Base-by-base conservation (phyloP, 2,329 filamentous ascomycete genomes). In the Cadophora gregata region DNA sequence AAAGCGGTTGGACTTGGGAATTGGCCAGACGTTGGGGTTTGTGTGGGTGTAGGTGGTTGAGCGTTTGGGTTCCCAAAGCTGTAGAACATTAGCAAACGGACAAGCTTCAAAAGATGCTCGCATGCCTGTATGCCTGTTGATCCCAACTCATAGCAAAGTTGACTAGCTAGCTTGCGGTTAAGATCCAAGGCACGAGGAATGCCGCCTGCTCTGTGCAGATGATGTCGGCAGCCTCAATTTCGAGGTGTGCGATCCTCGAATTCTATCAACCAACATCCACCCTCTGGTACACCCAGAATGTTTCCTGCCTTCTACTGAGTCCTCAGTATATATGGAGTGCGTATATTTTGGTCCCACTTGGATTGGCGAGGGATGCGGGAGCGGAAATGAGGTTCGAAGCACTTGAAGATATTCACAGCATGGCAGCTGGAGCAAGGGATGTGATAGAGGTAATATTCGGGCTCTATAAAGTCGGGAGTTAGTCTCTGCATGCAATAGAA, bases 61-160 rank as follows among this genome's bases (percentile, higher is more conserved):
- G 84, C 83, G 83, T 84, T 87, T 81, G 84, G 81, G 81, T 86
- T 84, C 82, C 85, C 86, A 86, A 87, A 87, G 83, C 87, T 89
- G 72, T 72, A 64, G 65, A 66, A 65, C 14, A 68, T 85, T 74
- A 83, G 80, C 72, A 60, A 45, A 31, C 69, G 62, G 53, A 68
- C 53, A n/a, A 19, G 21, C 25, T 63, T 31, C 42, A 31, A 53
- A 31, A 42, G 12, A 19, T 53, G 45, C 29, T 38, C 9, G n/a
- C 48, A 79, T 82, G 81, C 86, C 85, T 88, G 77, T 82, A 81
- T 79, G 80, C 79, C 77, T 79, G 79, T 80, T 83, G 83, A 80
- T 88, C 84, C 80, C 83, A 84, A 83, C 82, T 88, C 87, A 89
- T 89, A 88, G 84, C 86, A 87, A 80, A 72, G 61, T 71, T 59